A percentile compares a stretch with the other conserved stretches of the same genome.
These are phyloP conservation scores for Cucurbita maxima DNA, from an alignment of 306 rosid genomes.

Conservation along the genomic window DNA sequence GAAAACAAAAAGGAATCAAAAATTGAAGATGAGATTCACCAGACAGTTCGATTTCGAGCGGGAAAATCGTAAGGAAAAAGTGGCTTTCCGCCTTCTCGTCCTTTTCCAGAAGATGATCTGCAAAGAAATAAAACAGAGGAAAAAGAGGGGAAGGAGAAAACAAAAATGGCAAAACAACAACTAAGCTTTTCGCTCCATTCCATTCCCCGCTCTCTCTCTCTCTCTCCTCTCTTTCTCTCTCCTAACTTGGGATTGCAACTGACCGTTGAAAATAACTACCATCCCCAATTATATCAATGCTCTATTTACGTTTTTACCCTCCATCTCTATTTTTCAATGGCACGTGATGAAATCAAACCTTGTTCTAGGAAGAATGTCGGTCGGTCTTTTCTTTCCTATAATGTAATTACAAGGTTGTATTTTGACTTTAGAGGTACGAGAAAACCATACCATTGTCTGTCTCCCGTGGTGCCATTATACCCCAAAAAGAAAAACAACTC, in stretches of 20 bases:
- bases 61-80: not conserved
- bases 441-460: too few species aligned
- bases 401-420: too few species aligned
- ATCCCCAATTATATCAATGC: not conserved
- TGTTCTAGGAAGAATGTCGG: too few species aligned
- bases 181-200: not conserved
- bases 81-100: not conserved
- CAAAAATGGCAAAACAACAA: not conserved
- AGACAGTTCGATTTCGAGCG: not conserved
- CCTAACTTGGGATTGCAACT: constrained; percentile 13
- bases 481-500: too few species aligned
- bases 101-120: not conserved
- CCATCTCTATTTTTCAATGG: not conserved
- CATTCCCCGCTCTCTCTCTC: constrained; percentile 6
- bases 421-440: too few species aligned
- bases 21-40: not conserved
- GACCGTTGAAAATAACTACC: constrained; percentile 25
- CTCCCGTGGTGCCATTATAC: too few species aligned
- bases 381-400: too few species aligned
- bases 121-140: not conserved
- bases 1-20: not conserved
- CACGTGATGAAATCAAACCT: too few species aligned
- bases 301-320: constrained; percentile 6
- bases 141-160: not conserved
- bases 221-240: not conserved